phyloP scores from a whole-genome alignment of 2,329 filamentous ascomycete genomes.

The Epichloe uncinata region DNA sequence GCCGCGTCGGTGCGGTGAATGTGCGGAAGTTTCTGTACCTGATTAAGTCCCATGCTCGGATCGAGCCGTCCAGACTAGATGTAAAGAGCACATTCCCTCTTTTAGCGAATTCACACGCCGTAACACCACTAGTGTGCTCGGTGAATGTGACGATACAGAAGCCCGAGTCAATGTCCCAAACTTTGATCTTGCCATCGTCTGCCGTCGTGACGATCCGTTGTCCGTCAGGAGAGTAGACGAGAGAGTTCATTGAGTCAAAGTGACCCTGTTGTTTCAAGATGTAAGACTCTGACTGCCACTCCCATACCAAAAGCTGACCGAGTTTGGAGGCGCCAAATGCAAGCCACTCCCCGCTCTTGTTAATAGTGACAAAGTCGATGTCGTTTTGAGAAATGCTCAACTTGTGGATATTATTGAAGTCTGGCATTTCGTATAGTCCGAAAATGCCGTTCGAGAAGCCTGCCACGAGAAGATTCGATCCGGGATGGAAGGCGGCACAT shows the following conservation, averaged over 20 bases:
- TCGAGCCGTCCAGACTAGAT: constrained; percentile 82
- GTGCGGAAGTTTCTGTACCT: constrained; percentile 95
- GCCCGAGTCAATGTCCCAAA: constrained; percentile 92
- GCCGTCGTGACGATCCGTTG: constrained; percentile 86
- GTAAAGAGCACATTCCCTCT: constrained; percentile 94
- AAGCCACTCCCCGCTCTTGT: constrained; percentile 90
- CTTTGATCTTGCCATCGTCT: constrained; percentile 96
- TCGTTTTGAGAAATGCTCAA: constrained; percentile 90
- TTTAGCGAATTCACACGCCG: constrained; percentile 87
- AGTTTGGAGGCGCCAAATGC: constrained; percentile 93
- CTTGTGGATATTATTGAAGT: constrained; percentile 91
- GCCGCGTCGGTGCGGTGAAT: constrained; percentile 81
- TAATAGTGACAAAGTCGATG: constrained; percentile 89
- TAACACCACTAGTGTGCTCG: constrained; percentile 89
- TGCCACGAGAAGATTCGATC: constrained; percentile 83
- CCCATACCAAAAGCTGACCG: constrained; percentile 95
- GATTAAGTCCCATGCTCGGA: constrained; percentile 92
- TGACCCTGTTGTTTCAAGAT: constrained; percentile 97
- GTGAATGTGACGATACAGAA: constrained; percentile 98
- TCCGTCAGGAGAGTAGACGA: constrained; percentile 88
- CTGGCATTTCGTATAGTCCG: constrained; percentile 86
- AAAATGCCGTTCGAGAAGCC: constrained; percentile 94
- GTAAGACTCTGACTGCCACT: constrained; percentile 99
- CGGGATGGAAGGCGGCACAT: constrained; percentile 79
- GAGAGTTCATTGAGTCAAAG: constrained; percentile 86